A percentile compares a stretch with the other conserved stretches of the same genome.
phyloP scores from a whole-genome alignment of 2,329 filamentous ascomycete species.

The Blastomyces gilchristii region DNA sequence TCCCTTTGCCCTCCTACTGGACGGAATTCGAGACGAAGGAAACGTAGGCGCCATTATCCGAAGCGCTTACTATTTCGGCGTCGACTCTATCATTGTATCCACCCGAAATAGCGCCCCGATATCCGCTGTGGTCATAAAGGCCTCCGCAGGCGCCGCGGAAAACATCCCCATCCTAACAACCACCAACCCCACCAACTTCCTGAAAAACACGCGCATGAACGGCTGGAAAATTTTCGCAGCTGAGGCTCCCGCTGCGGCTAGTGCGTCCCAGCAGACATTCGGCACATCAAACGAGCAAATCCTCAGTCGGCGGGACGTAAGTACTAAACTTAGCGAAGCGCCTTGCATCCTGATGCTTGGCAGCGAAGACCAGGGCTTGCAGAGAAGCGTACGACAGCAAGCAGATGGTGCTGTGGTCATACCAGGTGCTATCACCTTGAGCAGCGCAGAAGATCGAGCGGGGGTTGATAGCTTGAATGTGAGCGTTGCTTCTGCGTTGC shows the following conservation, averaged over 20 bases:
- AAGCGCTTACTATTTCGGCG: conserved; percentile 81
- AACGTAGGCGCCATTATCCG: conserved; percentile 86
- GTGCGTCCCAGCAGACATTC: conserved; percentile 21
- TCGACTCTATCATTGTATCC: conserved; percentile 70
- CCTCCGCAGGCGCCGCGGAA: conserved; percentile 80
- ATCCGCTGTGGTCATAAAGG: conserved; percentile 70
- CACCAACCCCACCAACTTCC: conserved; percentile 56
- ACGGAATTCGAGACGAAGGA: conserved; percentile 61
- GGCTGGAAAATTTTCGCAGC: conserved; percentile 83
- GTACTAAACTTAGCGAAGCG: conserved; percentile 40
- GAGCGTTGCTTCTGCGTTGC: conserved; percentile 69
- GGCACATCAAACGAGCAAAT: conserved; percentile 23
- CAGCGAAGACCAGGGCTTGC: conserved; percentile 66
- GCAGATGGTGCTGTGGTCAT: conserved; percentile 59
- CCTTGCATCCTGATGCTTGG: conserved; percentile 76
- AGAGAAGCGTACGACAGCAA: conserved; percentile 51
- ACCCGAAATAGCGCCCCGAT: conserved; percentile 63
- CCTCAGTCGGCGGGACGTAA: conserved; percentile 10
- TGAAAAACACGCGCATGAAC: conserved; percentile 54
- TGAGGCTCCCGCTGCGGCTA: conserved; percentile 36
- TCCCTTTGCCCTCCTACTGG: conserved; percentile 36
- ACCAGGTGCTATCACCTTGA: conserved; percentile 37
- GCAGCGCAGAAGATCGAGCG: conserved; percentile 31
- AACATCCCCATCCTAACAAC: conserved; percentile 63
- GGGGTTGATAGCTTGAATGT: conserved; percentile 87